These are phyloP conservation scores for Coemansia sp. DNA, from an alignment of 192 early-diverging fungal species.

Conservation along the genomic window DNA sequence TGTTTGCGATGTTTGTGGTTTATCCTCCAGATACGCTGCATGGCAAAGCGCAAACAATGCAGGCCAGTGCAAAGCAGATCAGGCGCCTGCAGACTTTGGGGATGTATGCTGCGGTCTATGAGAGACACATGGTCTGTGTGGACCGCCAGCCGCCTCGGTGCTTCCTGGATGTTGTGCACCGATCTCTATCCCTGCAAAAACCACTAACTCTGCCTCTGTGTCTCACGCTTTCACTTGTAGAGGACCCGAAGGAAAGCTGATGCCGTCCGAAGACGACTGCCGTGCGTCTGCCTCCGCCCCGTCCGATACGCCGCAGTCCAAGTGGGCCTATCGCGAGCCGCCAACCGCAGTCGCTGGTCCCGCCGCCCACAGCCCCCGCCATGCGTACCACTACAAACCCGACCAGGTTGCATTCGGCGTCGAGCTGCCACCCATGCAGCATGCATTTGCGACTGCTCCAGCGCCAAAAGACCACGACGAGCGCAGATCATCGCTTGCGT, in stretches of 20 bases:
- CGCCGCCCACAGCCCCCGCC: neutral
- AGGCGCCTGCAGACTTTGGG: neutral
- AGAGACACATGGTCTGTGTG: neutral
- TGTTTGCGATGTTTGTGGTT: neutral
- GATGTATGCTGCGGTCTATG: neutral
- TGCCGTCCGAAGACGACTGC: constrained; percentile 33
- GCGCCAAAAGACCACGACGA: neutral
- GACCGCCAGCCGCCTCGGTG: neutral
- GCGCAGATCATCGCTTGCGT: constrained; percentile 22
- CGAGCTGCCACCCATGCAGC: neutral
- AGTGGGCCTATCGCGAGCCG: neutral
- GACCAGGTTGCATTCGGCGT: neutral
- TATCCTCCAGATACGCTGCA: neutral
- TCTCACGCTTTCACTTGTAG: constrained; percentile 13
- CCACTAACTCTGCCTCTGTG: neutral
- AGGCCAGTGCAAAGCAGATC: neutral
- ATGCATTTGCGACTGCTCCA: neutral
- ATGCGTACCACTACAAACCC: neutral
- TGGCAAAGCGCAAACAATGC: neutral
- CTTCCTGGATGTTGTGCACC: neutral
- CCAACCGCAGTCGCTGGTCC: neutral
- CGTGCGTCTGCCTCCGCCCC: constrained; percentile 6
- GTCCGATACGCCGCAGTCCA: neutral
- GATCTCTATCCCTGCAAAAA: neutral
- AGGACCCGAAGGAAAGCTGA: constrained; percentile 27